These are phyloP conservation scores for Geotrichum reessii DNA, from an alignment of 1,139 yeast species.

Conservation along the genomic window DNA sequence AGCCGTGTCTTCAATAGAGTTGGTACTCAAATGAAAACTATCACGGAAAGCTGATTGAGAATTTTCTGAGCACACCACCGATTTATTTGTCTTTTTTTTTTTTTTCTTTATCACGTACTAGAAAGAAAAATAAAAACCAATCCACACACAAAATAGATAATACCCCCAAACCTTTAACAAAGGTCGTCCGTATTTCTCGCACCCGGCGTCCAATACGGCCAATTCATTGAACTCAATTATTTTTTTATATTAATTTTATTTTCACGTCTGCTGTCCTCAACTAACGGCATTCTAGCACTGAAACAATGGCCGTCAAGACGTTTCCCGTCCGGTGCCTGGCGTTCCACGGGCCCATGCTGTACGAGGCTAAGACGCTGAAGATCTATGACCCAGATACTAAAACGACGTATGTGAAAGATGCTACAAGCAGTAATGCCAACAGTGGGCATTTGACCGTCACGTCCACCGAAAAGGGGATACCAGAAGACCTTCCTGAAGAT, in stretches of 20 bases:
- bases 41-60: background rate
- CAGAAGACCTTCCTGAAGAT: constrained; percentile 45
- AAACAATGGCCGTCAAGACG: constrained; percentile 4
- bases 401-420: constrained; percentile 24
- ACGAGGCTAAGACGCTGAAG: constrained; percentile 77
- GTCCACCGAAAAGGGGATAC: constrained; percentile 21
- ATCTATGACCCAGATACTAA: constrained; percentile 52
- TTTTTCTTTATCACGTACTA: background rate
- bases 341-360: constrained; percentile 84
- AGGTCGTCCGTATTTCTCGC: background rate
- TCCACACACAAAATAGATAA: too few species aligned
- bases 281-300: background rate
- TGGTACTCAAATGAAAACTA: background rate
- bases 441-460: constrained; percentile 14
- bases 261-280: background rate
- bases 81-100: background rate
- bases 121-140: background rate
- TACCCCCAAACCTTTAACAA: background rate
- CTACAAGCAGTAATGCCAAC: constrained; percentile 19
- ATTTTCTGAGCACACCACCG: background rate
- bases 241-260: background rate
- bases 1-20: background rate
- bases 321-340: constrained; percentile 52
- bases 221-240: background rate
- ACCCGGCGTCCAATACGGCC: background rate